Conservation (phyloP, 305 asterid species). For the Fraxinus platypoda region DNA sequence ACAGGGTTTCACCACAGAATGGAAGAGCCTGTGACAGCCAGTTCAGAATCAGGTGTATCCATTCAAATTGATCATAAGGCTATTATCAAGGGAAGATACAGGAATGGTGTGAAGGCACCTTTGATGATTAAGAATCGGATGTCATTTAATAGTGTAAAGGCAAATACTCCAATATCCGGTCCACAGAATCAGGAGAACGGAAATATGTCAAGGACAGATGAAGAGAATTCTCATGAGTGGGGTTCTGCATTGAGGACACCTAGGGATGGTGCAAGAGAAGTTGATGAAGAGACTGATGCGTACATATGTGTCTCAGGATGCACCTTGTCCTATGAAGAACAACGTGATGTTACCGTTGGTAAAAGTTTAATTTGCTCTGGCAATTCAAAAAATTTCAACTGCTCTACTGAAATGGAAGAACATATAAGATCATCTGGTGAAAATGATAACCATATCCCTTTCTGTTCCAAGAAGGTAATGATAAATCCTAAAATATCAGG, state of each 20-base stretch:
- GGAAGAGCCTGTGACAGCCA: constrained; percentile 37
- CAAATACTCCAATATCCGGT: background rate
- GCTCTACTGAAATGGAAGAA: constrained; percentile 22
- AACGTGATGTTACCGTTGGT: background rate
- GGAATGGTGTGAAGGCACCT: constrained; percentile 20
- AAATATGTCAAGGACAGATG: background rate
- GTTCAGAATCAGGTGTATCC: constrained; percentile 34
- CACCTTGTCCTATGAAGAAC: background rate
- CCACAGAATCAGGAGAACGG: background rate
- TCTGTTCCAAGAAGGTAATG: constrained; percentile 18
- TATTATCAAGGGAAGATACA: constrained; percentile 23
- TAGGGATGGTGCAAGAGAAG: background rate
- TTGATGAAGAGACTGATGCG: background rate
- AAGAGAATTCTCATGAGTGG: constrained; percentile 18
- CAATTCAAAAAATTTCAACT: constrained; percentile 17
- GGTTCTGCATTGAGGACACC: background rate
- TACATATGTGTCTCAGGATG: background rate
- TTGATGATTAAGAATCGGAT: constrained; percentile 7
- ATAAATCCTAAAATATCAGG: constrained; percentile 19
- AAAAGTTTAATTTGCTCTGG: constrained; percentile 23
- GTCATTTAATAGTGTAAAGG: constrained; percentile 19
- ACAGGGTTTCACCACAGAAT: constrained; percentile 28
- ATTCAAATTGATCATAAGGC: constrained; percentile 32
- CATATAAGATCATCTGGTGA: constrained; percentile 7
- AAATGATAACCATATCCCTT: constrained; percentile 11